Conservation (phyloP, 2,329 filamentous ascomycete species). For the Diaporthe batatas region DNA sequence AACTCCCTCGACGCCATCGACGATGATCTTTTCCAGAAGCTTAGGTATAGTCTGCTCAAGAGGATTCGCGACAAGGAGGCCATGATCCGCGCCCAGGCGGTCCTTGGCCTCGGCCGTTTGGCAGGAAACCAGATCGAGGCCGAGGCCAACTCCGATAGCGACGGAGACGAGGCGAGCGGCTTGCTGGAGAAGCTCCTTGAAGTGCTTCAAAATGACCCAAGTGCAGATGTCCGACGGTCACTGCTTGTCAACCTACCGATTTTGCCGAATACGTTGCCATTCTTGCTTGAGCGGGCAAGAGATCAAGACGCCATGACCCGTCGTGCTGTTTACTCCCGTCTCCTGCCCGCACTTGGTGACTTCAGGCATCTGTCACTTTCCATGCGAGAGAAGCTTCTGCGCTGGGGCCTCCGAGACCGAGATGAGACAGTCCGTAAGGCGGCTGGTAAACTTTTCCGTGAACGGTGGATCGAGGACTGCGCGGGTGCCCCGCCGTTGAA, state of each 20-base stretch:
- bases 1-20: conserved; percentile 94
- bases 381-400: conserved; percentile 93
- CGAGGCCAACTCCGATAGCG: conserved; percentile 76
- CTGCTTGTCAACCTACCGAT: conserved; percentile 93
- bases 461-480: conserved; percentile 98
- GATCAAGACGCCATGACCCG: conserved; percentile 89
- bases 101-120: conserved; percentile 87
- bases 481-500: conserved; percentile 75
- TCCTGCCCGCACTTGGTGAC: conserved; percentile 90
- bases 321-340: conserved; percentile 85
- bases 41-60: conserved; percentile 84
- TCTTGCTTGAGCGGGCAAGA: conserved; percentile 88
- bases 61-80: conserved; percentile 94
- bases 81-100: conserved; percentile 91
- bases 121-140: conserved; percentile 83
- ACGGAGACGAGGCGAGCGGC: conserved; percentile 75
- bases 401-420: conserved; percentile 94
- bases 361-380: conserved; percentile 93
- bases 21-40: conserved; percentile 87
- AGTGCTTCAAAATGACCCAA: conserved; percentile 92
- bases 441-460: conserved; percentile 88
- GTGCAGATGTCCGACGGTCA: conserved; percentile 90
- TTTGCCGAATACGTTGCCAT: conserved; percentile 83
- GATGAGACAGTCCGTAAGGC: conserved; percentile 96
- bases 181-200: conserved; percentile 87